Conservation (phyloP, 129 eudicot genomes). For the Lonicera japonica region DNA sequence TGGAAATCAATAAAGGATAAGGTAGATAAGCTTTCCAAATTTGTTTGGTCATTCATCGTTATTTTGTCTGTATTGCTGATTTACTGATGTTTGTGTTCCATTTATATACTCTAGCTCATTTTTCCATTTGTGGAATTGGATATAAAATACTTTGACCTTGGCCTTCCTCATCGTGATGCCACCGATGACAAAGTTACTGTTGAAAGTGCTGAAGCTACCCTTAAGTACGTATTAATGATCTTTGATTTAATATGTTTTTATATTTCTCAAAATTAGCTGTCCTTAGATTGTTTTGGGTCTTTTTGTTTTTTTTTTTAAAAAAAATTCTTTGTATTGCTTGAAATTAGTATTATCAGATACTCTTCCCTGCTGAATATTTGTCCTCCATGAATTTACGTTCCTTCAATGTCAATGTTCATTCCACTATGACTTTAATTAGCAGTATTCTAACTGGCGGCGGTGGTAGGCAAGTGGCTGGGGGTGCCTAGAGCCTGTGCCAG, state of each 20-base stretch:
- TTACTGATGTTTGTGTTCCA: neutral
- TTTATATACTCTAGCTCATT: slow-evolving; percentile 57
- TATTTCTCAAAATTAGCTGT: neutral
- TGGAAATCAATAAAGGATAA: slow-evolving; percentile 91
- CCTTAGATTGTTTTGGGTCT: neutral
- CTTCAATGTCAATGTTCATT: neutral
- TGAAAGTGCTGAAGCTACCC: slow-evolving; percentile 95
- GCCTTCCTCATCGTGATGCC: slow-evolving; percentile 91
- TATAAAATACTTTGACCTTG: slow-evolving; percentile 90
- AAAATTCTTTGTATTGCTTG: slow-evolving; percentile 4
- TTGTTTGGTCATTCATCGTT: neutral
- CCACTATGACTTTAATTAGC: no score
- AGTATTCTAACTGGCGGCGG: no score
- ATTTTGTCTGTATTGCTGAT: neutral
- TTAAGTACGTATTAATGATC: slow-evolving; percentile 43
- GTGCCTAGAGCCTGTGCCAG: no score
- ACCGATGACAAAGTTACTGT: slow-evolving; percentile 87
- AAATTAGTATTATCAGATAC: neutral
- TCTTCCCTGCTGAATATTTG: neutral
- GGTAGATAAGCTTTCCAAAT: slow-evolving; percentile 26
- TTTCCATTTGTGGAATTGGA: slow-evolving; percentile 87
- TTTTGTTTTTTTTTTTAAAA: no score
- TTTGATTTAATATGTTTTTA: neutral
- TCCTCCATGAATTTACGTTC: neutral
- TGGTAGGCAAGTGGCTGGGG: no score